phyloP scores from a whole-genome alignment of 345 rosid genomes.

The Gynandropsis gynandra region DNA sequence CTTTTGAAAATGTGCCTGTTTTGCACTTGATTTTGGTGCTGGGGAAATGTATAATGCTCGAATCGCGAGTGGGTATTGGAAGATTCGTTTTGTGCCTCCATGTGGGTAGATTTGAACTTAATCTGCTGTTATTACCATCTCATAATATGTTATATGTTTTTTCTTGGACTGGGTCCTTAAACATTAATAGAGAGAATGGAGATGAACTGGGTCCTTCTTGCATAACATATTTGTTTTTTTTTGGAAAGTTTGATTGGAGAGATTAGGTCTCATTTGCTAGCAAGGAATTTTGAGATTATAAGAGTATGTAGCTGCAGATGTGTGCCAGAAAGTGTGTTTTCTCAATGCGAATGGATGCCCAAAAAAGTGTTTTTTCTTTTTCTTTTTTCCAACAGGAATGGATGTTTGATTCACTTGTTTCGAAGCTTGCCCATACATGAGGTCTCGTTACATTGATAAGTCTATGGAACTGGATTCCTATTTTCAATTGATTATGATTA shows the following conservation, averaged over 20 bases:
- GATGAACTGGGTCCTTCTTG: constrained; percentile 8
- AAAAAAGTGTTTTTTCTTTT: too few relatives aligned
- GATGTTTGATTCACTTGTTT: too few relatives aligned
- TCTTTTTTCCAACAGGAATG: too few relatives aligned
- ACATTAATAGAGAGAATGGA: constrained; percentile 16
- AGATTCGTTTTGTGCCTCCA: constrained; percentile 10
- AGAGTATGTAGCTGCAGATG: not conserved
- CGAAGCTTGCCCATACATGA: too few relatives aligned
- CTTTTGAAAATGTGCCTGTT: constrained; percentile 21
- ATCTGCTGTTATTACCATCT: too few relatives aligned
- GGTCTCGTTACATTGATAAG: too few relatives aligned
- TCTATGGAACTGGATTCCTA: too few relatives aligned
- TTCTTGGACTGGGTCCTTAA: constrained; percentile 9
- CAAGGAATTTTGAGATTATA: not conserved
- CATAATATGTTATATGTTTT: too few relatives aligned
- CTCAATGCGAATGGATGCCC: too few relatives aligned
- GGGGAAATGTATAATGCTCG: not conserved
- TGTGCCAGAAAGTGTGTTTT: not conserved
- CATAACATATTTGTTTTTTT: constrained; percentile 8
- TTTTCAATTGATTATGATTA: too few relatives aligned
- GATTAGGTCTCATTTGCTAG: constrained; percentile 2
- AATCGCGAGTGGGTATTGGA: constrained; percentile 20
- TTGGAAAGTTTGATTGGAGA: constrained; percentile 15
- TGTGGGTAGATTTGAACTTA: constrained; percentile 1
- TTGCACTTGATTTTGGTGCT: constrained; percentile 22